phyloP scores from a whole-genome alignment of 768 basidiomycete genomes.

The Serendipita vermifera region DNA sequence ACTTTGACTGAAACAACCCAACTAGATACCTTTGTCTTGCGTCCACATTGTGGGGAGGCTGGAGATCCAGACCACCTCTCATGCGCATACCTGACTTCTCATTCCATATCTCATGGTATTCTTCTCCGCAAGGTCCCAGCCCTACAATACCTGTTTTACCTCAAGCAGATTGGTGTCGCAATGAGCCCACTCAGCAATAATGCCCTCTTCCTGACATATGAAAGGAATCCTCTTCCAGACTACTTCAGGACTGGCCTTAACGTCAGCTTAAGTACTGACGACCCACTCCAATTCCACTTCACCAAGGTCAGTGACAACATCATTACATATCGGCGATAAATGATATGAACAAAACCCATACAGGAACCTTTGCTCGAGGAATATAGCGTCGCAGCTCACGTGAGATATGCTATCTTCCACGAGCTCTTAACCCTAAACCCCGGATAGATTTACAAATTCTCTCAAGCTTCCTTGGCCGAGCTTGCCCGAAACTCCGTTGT shows the following conservation, averaged over 20 bases:
- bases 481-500: constrained; percentile 95
- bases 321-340: background rate
- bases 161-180: constrained; percentile 95
- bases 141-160: constrained; percentile 91
- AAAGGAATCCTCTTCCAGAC: constrained; percentile 91
- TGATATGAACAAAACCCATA: background rate
- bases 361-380: constrained; percentile 93
- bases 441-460: constrained; percentile 82
- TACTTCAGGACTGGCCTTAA: constrained; percentile 96
- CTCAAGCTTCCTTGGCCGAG: constrained; percentile 88
- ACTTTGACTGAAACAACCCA: background rate
- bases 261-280: constrained; percentile 91
- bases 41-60: constrained; percentile 95
- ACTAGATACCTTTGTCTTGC: constrained; percentile 90
- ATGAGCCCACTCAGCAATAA: constrained; percentile 99
- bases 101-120: constrained; percentile 99
- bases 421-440: background rate
- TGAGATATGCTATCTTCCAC: constrained; percentile 25
- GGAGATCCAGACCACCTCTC: constrained; percentile 97
- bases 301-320: constrained; percentile 68
- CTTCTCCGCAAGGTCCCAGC: constrained; percentile 94
- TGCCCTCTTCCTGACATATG: constrained; percentile 90
- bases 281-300: constrained; percentile 94
- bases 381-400: constrained; percentile 95
- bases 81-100: constrained; percentile 88